phyloP scores from a whole-genome alignment of 1,284 basidiomycete species.

The Papiliotrema nemorosa region DNA sequence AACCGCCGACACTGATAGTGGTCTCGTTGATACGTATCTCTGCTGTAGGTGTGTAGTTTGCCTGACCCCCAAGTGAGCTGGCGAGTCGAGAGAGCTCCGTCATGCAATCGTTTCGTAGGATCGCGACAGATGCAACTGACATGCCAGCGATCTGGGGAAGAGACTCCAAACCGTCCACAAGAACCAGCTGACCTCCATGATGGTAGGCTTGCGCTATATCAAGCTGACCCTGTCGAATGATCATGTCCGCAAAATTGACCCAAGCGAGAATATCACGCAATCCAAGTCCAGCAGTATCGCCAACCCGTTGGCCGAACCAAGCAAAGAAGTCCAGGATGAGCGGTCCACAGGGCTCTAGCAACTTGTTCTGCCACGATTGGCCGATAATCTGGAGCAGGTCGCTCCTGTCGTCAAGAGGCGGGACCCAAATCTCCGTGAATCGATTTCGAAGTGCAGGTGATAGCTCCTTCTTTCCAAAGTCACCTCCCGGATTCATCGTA shows the following conservation, averaged over 20 bases:
- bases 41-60: constrained; percentile 12
- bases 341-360: constrained; percentile 61
- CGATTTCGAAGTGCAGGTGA: constrained; percentile 95
- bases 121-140: constrained; percentile 30
- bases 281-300: constrained; percentile 61
- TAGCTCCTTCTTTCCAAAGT: constrained; percentile 98
- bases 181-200: constrained; percentile 81
- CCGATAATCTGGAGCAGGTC: constrained; percentile 80
- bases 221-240: constrained; percentile 50
- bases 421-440: constrained; percentile 99
- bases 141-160: constrained; percentile 60
- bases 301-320: constrained; percentile 69
- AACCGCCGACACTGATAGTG: constrained; percentile 73
- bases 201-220: constrained; percentile 63
- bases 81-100: constrained; percentile 20
- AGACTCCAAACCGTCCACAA: constrained; percentile 77
- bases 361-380: constrained; percentile 64
- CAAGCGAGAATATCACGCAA: constrained; percentile 91
- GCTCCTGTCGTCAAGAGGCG: constrained; percentile 68
- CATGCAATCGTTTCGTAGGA: constrained; percentile 42
- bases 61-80: neutral
- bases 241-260: constrained; percentile 79
- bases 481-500: constrained; percentile 99
- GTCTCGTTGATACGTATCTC: constrained; percentile 42
- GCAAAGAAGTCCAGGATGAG: constrained; percentile 73